A percentile compares a stretch with the other conserved stretches of the same genome.
Evolutionary conservation across 345 rosid species (phyloP).

Genomic region (Citrus hindsii): DNA sequence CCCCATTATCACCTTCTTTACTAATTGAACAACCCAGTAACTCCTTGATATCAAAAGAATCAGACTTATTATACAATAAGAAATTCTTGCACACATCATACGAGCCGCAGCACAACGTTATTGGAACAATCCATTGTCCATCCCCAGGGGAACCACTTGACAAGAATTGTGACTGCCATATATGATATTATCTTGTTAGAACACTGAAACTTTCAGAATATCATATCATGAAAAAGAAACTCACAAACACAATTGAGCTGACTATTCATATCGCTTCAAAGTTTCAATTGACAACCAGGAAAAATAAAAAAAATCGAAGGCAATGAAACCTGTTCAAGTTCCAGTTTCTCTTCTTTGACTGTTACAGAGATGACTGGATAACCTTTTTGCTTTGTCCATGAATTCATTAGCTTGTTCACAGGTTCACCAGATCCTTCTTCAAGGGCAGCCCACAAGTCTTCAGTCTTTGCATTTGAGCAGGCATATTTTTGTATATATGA

Average conservation of each 20-base stretch:
- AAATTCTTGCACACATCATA: slow-evolving; percentile 64
- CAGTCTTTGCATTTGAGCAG: slow-evolving; percentile 88
- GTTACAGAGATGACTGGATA: slow-evolving; percentile 85
- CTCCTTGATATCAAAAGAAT: slow-evolving; percentile 44
- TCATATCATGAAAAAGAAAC: neutral
- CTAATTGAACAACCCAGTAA: slow-evolving; percentile 29
- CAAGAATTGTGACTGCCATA: slow-evolving; percentile 76
- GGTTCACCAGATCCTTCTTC: slow-evolving; percentile 91
- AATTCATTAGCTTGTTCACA: slow-evolving; percentile 85
- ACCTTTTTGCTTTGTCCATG: slow-evolving; percentile 92
- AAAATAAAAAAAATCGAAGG: neutral
- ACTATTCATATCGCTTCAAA: neutral
- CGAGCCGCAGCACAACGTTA: slow-evolving; percentile 77
- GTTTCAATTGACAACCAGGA: neutral
- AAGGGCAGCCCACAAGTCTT: slow-evolving; percentile 87
- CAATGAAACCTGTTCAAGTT: slow-evolving; percentile 77
- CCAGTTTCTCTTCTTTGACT: slow-evolving; percentile 63
- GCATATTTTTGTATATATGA: slow-evolving; percentile 71
- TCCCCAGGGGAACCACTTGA: slow-evolving; percentile 78
- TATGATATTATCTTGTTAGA: slow-evolving; percentile 22
- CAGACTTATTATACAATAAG: slow-evolving; percentile 64
- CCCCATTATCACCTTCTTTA: slow-evolving; percentile 13
- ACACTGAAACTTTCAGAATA: slow-evolving; percentile 4
- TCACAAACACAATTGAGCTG: neutral
- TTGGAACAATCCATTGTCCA: slow-evolving; percentile 97